Evolutionary conservation across 306 rosid species (phyloP).

Genomic region (Corylus avellana): DNA sequence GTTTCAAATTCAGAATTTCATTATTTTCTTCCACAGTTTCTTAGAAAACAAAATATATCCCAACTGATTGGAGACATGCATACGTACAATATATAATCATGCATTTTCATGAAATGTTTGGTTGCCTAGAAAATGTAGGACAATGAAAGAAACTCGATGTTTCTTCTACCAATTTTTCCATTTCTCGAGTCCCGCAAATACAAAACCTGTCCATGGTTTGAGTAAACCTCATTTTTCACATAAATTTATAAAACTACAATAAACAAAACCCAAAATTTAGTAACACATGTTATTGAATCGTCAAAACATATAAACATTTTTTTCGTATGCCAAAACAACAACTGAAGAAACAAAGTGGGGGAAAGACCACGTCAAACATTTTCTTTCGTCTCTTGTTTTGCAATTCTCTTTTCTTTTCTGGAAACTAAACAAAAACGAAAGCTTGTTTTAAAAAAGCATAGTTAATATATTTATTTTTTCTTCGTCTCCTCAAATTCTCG

Average conservation of each 20-base stretch:
- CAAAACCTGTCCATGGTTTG: background rate
- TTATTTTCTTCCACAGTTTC: background rate
- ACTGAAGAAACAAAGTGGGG: background rate
- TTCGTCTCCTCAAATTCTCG: slow-evolving; percentile 15
- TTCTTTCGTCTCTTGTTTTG: background rate
- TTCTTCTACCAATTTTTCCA: slow-evolving; percentile 9
- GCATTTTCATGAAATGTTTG: background rate
- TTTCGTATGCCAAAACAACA: background rate
- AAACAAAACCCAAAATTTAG: background rate
- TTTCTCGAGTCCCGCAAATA: background rate
- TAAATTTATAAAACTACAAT: background rate
- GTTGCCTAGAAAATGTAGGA: background rate
- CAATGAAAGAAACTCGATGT: slow-evolving; percentile 5
- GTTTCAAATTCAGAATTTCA: background rate
- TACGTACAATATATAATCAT: background rate
- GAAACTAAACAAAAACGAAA: background rate
- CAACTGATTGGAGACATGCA: background rate
- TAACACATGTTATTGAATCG: background rate
- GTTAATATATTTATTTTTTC: background rate
- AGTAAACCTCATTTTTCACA: background rate
- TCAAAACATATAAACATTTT: background rate
- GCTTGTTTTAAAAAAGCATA: background rate
- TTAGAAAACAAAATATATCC: background rate
- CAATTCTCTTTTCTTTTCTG: background rate
- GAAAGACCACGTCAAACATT: too few species aligned